Base-by-base conservation (phyloP, 768 basidiomycete genomes). In the Lyophyllum shimeji region DNA sequence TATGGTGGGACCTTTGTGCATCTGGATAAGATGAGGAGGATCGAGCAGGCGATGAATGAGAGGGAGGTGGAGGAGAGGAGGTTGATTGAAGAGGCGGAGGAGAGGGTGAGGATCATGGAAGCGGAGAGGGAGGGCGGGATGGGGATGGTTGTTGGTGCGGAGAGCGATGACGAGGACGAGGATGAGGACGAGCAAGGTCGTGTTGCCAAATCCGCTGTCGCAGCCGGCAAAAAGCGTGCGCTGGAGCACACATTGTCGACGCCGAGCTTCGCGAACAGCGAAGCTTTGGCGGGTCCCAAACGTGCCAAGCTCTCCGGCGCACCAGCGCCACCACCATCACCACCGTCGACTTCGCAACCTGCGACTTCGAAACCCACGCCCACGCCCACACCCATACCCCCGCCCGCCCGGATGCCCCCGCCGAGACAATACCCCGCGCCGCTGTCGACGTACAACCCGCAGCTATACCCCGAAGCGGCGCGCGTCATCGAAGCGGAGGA, bases 341-440 rank as follows among this genome's bases (percentile, higher is more conserved):
- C 40, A 20, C 24, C 20, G 23, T 27, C 37, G 25, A 5, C 37
- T 6, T 40, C 24, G 39, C 39, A 40, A 21, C 37, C 43, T 37
- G 23, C 45, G 39, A 12, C 29, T 46, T 12, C 6, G 24, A 13
- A 23, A 46, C 27, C 46, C 53, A 17, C 25, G 55, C 60, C 40
- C n/a, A 40, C 21, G 17, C 17, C 46, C 53, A 17, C 25, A 56
- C 60, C 40, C n/a, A 40, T 11, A 12, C 17, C 15, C 11, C 34
- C 34, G 3, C 11, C 34, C 3, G 34, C 23, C 11, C 27, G 2
- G 9, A 21, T 49, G 17, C 57, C 68, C 8, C 67, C 69, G 9
- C 53, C 49, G 39, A 71, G 71, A 57, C 74, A 75, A 57, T 75
- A 71, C 59, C 73, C 74, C 24, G 74, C 72, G 0, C 73, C 72